phyloP scores from a whole-genome alignment of 116 monocot species.

The Posidonia oceanica region DNA sequence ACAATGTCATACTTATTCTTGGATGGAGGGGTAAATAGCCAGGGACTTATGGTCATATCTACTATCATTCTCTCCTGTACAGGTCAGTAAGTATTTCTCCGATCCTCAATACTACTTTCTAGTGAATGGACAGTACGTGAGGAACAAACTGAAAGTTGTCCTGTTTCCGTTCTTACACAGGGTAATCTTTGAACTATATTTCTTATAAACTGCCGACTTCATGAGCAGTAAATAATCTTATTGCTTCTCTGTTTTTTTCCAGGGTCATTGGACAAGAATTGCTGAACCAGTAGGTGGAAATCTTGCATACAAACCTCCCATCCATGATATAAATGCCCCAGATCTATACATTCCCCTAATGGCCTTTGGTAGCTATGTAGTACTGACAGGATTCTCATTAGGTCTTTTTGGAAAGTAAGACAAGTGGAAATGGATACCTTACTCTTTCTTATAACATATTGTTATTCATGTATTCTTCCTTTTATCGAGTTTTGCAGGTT shows the following conservation, averaged over 20 bases:
- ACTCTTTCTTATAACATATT: neutral
- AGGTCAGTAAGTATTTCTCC: conserved; percentile 54
- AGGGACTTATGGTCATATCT: neutral
- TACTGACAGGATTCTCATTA: conserved; percentile 44
- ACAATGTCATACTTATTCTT: neutral
- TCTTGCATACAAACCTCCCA: conserved; percentile 56
- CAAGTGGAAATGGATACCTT: neutral
- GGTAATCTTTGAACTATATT: conserved; percentile 14
- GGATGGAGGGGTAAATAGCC: neutral
- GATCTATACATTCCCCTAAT: conserved; percentile 59
- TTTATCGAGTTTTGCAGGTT: conserved; percentile 15
- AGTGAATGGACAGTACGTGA: conserved; percentile 55
- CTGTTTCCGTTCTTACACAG: conserved; percentile 63
- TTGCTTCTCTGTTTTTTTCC: neutral
- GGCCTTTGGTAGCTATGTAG: conserved; percentile 56
- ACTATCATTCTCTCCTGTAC: conserved; percentile 8
- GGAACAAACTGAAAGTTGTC: conserved; percentile 56
- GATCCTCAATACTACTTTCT: conserved; percentile 68
- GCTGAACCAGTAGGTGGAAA: conserved; percentile 56
- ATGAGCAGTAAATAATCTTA: neutral
- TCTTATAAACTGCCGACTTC: neutral
- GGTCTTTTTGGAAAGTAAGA: conserved; percentile 50
- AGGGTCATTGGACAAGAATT: conserved; percentile 75
- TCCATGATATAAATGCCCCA: conserved; percentile 61
- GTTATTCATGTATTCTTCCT: neutral